Evolutionary conservation across 306 rosid species (phyloP).

Genomic region (Quercus gilva): DNA sequence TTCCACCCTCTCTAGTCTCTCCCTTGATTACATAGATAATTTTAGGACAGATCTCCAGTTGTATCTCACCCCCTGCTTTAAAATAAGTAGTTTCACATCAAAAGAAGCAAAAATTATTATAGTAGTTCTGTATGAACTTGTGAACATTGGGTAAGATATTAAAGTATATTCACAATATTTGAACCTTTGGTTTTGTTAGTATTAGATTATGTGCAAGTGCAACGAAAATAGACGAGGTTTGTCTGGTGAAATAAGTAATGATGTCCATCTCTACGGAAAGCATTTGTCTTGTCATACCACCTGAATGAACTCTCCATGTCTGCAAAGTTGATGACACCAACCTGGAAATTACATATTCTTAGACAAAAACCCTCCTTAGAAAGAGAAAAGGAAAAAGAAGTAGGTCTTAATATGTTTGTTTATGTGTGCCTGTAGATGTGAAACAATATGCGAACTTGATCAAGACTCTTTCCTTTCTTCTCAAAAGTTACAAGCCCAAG

Average conservation of each 20-base stretch:
- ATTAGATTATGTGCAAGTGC: neutral
- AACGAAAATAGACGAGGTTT: neutral
- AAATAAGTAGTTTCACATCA: neutral
- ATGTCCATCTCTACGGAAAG: neutral
- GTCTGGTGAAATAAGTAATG: neutral
- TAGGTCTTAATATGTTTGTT: neutral
- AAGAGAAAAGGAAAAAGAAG: neutral
- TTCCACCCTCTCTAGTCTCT: neutral
- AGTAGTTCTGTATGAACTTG: neutral
- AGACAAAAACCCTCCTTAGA: neutral
- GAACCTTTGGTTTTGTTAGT: neutral
- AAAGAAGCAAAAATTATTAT: neutral
- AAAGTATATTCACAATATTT: neutral
- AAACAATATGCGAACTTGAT: conserved; percentile 80
- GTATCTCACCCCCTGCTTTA: neutral
- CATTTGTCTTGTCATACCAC: neutral
- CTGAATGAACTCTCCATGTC: neutral
- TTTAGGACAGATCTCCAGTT: neutral
- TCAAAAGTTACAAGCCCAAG: conserved; percentile 50
- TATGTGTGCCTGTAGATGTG: conserved; percentile 63
- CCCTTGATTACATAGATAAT: neutral
- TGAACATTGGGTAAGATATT: neutral
- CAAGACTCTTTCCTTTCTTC: conserved; percentile 77
- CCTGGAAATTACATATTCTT: neutral
- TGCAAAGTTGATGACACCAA: neutral